phyloP scores from a whole-genome alignment of 2,329 filamentous ascomycete species.

The Pyricularia sp. region DNA sequence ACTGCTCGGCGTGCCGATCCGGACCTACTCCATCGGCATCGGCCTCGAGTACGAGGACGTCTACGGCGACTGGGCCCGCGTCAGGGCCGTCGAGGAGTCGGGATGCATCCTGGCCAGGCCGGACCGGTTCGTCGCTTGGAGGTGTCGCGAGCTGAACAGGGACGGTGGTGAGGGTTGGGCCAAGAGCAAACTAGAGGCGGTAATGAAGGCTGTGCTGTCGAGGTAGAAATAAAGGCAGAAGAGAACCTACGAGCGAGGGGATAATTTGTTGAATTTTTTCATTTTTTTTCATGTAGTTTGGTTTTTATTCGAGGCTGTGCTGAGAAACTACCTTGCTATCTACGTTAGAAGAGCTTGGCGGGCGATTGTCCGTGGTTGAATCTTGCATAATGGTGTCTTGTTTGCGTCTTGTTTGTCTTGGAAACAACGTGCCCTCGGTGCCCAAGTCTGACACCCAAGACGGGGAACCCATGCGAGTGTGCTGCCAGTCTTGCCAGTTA shows the following conservation, averaged over 20 bases:
- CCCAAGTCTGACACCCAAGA: too few species aligned
- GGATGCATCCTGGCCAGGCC: slow-evolving; percentile 49
- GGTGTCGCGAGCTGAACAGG: slow-evolving; percentile 12
- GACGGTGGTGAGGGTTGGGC: slow-evolving; percentile 6
- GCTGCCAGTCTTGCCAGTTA: not conserved
- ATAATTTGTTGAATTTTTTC: not conserved
- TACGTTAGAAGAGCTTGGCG: too few species aligned
- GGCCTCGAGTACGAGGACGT: slow-evolving; percentile 51
- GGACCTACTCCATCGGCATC: slow-evolving; percentile 43
- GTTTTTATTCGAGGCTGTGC: not conserved
- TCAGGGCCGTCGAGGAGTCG: slow-evolving; percentile 44
- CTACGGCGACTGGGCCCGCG: slow-evolving; percentile 48
- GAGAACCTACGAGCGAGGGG: too few species aligned
- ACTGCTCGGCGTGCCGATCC: slow-evolving; percentile 34
- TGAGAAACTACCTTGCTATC: not conserved
- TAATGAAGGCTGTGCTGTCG: slow-evolving; percentile 14
- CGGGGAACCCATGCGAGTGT: not conserved
- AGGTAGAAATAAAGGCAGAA: not conserved
- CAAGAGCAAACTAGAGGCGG: slow-evolving; percentile 11
- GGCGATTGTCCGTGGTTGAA: too few species aligned
- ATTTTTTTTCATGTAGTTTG: not conserved
- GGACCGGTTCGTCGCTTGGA: slow-evolving; percentile 50
- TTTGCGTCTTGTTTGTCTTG: too few species aligned
- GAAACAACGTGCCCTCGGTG: too few species aligned
- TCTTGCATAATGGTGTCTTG: too few species aligned